phyloP scores from a whole-genome alignment of 2,329 filamentous ascomycete species.

The Colletotrichum noveboracense region DNA sequence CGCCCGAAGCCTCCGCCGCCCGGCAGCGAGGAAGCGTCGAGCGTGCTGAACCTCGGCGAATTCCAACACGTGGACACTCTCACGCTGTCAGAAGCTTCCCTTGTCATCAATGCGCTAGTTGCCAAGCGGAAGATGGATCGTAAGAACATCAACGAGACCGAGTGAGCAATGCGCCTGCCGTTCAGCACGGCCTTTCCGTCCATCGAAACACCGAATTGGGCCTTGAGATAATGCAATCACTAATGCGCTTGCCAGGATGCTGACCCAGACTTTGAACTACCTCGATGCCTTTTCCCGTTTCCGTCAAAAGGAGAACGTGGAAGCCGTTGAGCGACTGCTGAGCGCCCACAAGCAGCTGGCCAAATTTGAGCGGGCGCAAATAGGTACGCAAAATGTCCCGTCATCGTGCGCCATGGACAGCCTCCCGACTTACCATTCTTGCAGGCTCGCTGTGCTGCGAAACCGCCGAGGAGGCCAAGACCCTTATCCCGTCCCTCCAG shows the following conservation, averaged over 20 bases:
- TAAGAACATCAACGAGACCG: slow-evolving; percentile 84
- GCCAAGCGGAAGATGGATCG: slow-evolving; percentile 79
- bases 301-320: slow-evolving; percentile 92
- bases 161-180: slow-evolving; percentile 57
- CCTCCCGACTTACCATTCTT: not conserved
- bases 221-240: not conserved
- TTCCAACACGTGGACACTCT: slow-evolving; percentile 92
- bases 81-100: slow-evolving; percentile 88
- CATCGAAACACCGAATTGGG: not conserved
- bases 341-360: slow-evolving; percentile 80
- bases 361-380: slow-evolving; percentile 91
- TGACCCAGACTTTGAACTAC: slow-evolving; percentile 89
- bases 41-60: slow-evolving; percentile 85
- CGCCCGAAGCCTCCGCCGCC: slow-evolving; percentile 71
- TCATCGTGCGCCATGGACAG: not conserved
- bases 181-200: not conserved
- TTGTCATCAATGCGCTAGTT: slow-evolving; percentile 90
- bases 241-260: slow-evolving; percentile 58
- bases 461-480: slow-evolving; percentile 93
- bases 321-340: slow-evolving; percentile 89
- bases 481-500: slow-evolving; percentile 85
- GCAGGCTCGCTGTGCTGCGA: slow-evolving; percentile 90
- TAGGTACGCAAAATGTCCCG: slow-evolving; percentile 62
- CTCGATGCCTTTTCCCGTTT: slow-evolving; percentile 94
- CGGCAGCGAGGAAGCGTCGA: slow-evolving; percentile 87